Percentiles rank a stretch among this genome's conserved stretches.
Conservation (phyloP, 2,329 filamentous ascomycete genomes). For the Colletotrichum chrysophilum region DNA sequence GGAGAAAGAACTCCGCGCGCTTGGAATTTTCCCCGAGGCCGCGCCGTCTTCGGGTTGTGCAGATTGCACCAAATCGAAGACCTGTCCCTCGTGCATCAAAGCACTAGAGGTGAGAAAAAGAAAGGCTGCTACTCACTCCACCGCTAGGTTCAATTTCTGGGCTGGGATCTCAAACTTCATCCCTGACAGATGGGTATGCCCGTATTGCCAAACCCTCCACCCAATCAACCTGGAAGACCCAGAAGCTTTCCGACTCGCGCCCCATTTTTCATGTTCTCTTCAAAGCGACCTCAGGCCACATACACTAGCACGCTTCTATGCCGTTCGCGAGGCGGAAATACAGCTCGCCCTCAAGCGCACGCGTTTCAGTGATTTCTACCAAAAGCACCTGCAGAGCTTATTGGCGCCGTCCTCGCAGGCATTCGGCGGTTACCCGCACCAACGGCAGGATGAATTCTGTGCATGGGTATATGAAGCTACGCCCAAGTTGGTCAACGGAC, state of each 20-base stretch:
- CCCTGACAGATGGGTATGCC: not conserved
- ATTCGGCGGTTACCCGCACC: not conserved
- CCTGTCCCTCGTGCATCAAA: not conserved
- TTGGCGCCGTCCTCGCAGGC: not conserved
- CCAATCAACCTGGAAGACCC: not conserved
- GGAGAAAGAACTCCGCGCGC: not conserved
- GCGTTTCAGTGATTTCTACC: not conserved
- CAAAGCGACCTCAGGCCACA: rapidly evolving
- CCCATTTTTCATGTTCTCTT: not conserved
- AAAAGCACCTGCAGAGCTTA: not conserved
- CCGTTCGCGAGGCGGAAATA: not conserved
- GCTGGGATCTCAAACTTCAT: not conserved
- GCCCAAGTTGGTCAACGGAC: not conserved
- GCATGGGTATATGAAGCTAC: not conserved
- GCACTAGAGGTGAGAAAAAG: not conserved
- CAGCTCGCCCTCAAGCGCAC: not conserved
- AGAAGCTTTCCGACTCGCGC: not conserved
- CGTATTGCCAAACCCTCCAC: rapidly evolving
- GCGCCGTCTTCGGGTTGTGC: not conserved
- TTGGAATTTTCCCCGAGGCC: not conserved
- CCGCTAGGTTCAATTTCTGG: not conserved
- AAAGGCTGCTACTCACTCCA: not conserved
- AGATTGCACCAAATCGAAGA: not conserved
- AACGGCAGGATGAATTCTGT: not conserved
- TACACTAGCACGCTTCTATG: not conserved